Base-by-base conservation (phyloP, 2,329 filamentous ascomycete species). In the Neoascochyta sp. region DNA sequence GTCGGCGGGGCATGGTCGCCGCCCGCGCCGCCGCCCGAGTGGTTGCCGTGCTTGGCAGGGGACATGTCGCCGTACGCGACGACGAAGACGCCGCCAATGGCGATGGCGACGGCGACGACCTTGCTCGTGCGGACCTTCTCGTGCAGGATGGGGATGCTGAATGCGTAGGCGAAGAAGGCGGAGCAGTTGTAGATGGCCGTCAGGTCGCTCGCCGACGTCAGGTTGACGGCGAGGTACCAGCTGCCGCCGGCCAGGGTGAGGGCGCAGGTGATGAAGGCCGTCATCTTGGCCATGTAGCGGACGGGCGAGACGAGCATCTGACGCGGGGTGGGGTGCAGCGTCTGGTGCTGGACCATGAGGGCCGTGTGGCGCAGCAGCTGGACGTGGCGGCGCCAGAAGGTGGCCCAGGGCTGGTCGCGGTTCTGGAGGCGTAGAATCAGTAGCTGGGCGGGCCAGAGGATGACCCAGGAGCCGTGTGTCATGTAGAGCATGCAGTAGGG, bases 401-500 rank as follows among this genome's bases (percentile, higher is more conserved):
- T 74, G 10, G 74, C 62, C 86, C 88, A 96, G 0, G 88, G 81
- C 52, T 84, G 71, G 41, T 81, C 76, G 52, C 81, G 80, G 63
- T 87, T 86, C 60, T 88, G 84, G 9, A 92, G 43, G 33, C 90
- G 81, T 40, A 96, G 71, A 28, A 95, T 75, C 14, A 85, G 63
- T 19, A 98, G 76, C 64, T 94, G 88, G 8, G 76, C 67, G 0
- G 89, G 90, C 86, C 88, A 98, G 14, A 98, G 74, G 27, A 96
- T 66, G 7, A 81, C 64, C 92, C 92, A 98, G 2, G 88, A 95
- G 32, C 90, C 85, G 67, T 98, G 92, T 8, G 92, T 98, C 45
- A 98, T 74, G 66, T 94, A 95, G 73, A 98, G 78, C 92, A 98
- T 98, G 71, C 87, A 94, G 69, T 95, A 98, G n/a, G 92, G 86